These are phyloP conservation scores for Diplocarpon mali DNA, from an alignment of 2,329 filamentous ascomycete genomes.

Conservation along the genomic window DNA sequence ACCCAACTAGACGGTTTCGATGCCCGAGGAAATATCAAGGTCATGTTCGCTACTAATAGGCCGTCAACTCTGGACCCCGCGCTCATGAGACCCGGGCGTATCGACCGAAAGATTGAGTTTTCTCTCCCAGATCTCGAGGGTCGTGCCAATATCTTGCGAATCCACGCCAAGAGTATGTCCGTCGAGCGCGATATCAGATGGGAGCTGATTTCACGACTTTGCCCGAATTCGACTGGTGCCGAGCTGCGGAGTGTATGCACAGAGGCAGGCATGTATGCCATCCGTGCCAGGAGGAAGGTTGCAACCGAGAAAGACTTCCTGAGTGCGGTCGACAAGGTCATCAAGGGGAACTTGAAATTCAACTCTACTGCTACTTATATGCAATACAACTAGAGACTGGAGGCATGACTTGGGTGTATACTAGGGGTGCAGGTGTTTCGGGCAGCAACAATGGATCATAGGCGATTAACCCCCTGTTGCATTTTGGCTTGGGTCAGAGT, in stretches of 20 bases:
- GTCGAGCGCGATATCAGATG: slow-evolving; percentile 97
- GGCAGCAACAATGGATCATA: slow-evolving; percentile 21
- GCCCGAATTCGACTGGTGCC: slow-evolving; percentile 93
- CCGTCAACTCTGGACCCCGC: slow-evolving; percentile 94
- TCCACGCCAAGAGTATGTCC: slow-evolving; percentile 99
- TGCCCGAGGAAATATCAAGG: slow-evolving; percentile 94
- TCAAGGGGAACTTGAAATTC: slow-evolving; percentile 98
- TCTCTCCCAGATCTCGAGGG: slow-evolving; percentile 94
- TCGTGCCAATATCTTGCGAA: slow-evolving; percentile 91
- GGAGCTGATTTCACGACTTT: slow-evolving; percentile 95
- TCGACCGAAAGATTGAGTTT: slow-evolving; percentile 98
- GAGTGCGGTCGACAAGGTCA: slow-evolving; percentile 97
- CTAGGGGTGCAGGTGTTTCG: slow-evolving; percentile 26
- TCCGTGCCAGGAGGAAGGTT: slow-evolving; percentile 88
- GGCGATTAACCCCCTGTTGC: slow-evolving; percentile 3
- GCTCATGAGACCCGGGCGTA: slow-evolving; percentile 92
- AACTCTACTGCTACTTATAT: slow-evolving; percentile 97
- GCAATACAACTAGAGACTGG: slow-evolving; percentile 78
- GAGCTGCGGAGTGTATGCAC: slow-evolving; percentile 95
- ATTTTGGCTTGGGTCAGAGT: neutral
- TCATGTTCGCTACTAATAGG: slow-evolving; percentile 98
- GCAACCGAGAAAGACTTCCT: slow-evolving; percentile 98
- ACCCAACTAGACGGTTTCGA: slow-evolving; percentile 96
- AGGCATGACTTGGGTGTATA: slow-evolving; percentile 19
- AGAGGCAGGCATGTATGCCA: slow-evolving; percentile 97